Evolutionary conservation across 2,329 filamentous ascomycete genomes (phyloP), one percentile per base, ranked within the genome.

Genomic region (Fusarium sp.): DNA sequence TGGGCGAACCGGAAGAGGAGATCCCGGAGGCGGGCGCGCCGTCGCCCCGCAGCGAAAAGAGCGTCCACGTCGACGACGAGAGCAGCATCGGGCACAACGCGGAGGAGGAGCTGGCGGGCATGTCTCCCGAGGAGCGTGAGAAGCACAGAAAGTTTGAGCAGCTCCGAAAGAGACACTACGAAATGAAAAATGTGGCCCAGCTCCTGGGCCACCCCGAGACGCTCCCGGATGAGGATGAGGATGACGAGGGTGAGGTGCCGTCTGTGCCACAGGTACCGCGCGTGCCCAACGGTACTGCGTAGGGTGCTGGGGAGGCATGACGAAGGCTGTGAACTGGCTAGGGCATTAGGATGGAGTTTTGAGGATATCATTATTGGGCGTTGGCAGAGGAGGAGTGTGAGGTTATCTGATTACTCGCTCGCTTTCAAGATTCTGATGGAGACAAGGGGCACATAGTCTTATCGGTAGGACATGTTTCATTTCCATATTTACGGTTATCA

Each of bases 101-200:
- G 61, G 88, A 90, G 48, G 88, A 87, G 57, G 85, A 87, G 31
- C 73, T 85, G 78, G 80, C 84, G 28, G 88, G 88, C 39, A 81
- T 91, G 78, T 89, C 85, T 65, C 83, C 88, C 45, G 94, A 97
- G 81, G 95, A 97, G 81, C 87, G 86, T 70, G 94, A 96, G 85
- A 98, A 98, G 86, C 96, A 99, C 83, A 90, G 89, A 79, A 91
- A 93, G 80, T 99, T 99, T 81, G 95, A 98, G 85, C 88, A 93
- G 84, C 88, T 94, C 86, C 90, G 96, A 79, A 98, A 96, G 91
- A 95, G 91, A 86, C 96, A 99, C 83, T 99, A 99, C 83, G 96
- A 99, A 87, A 99, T 99, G 96, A 94, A 90, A 84, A 93, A 96
- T 79, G 95, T 98, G 65, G 97, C 96, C 78, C 90, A 91, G 78